Conservation (phyloP, 1,284 basidiomycete genomes). For the Cryptococcus amylolentus region DNA sequence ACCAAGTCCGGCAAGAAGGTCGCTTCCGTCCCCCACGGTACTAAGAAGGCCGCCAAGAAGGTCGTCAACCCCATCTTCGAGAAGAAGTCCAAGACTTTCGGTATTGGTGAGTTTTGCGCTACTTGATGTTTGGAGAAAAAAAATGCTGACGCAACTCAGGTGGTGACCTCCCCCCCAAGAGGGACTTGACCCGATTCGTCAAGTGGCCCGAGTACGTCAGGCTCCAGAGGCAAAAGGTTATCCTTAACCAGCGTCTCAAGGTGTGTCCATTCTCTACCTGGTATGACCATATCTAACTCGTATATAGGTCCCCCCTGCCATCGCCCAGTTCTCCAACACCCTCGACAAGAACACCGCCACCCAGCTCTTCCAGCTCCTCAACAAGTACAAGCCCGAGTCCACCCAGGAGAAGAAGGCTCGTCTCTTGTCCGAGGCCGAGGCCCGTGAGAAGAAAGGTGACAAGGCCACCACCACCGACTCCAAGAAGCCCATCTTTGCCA, state of each 20-base stretch:
- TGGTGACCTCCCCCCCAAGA: constrained; percentile 87
- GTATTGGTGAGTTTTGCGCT: constrained; percentile 67
- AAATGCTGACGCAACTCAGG: constrained; percentile 54
- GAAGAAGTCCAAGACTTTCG: constrained; percentile 84
- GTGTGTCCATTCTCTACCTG: constrained; percentile 18
- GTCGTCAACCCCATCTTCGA: constrained; percentile 97
- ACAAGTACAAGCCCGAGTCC: constrained; percentile 71
- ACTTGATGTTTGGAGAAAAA: background rate
- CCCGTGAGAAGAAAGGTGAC: constrained; percentile 57
- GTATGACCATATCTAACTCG: background rate
- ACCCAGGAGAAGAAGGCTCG: constrained; percentile 98
- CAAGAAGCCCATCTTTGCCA: constrained; percentile 92
- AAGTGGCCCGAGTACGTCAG: constrained; percentile 99
- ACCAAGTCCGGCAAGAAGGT: constrained; percentile 51
- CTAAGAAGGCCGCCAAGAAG: constrained; percentile 67
- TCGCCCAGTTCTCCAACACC: constrained; percentile 96
- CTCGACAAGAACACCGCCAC: constrained; percentile 99
- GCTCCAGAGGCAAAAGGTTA: constrained; percentile 97
- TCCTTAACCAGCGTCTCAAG: constrained; percentile 97
- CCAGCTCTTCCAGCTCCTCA: constrained; percentile 94
- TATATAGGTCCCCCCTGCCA: constrained; percentile 77
- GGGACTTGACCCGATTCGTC: constrained; percentile 95
- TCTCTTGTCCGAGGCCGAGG: constrained; percentile 73
- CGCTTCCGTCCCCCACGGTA: constrained; percentile 54
- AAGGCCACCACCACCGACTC: constrained; percentile 57